Conservation (phyloP, 257 asterid species). For the Scutellaria baicalensis region DNA sequence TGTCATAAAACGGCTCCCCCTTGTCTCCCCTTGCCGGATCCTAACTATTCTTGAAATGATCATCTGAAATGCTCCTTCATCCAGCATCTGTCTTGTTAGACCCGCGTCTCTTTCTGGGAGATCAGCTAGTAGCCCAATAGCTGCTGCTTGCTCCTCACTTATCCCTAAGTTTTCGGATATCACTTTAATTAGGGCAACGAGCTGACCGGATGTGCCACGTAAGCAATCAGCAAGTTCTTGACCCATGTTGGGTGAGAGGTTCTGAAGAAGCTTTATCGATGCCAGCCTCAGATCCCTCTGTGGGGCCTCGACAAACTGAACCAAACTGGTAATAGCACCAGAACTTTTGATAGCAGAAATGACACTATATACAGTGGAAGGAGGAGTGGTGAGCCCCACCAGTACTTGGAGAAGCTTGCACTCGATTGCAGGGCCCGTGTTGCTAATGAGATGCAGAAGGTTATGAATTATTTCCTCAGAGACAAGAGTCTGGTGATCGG, state of each 20-base stretch:
- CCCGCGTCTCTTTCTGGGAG: conserved; percentile 83
- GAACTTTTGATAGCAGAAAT: conserved; percentile 81
- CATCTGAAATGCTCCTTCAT: conserved; percentile 63
- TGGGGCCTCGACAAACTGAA: conserved; percentile 89
- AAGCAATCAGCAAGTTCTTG: conserved; percentile 67
- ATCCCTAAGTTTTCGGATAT: conserved; percentile 57
- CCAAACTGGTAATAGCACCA: conserved; percentile 80
- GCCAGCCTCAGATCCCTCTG: conserved; percentile 80
- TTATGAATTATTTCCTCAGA: conserved; percentile 76
- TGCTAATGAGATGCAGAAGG: conserved; percentile 80
- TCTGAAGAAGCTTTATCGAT: conserved; percentile 70
- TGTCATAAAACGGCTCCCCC: conserved; percentile 74
- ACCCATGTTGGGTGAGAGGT: conserved; percentile 83
- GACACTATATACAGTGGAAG: conserved; percentile 52
- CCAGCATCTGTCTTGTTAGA: conserved; percentile 67
- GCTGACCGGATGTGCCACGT: conserved; percentile 72
- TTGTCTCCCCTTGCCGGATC: conserved; percentile 70
- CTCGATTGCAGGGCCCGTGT: conserved; percentile 91
- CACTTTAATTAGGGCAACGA: conserved; percentile 56
- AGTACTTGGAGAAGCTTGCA: conserved; percentile 92
- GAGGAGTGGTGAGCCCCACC: conserved; percentile 72
- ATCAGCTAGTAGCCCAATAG: conserved; percentile 72
- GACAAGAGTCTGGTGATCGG: conserved; percentile 68
- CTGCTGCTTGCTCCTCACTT: conserved; percentile 91
- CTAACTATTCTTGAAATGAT: conserved; percentile 47